Base-by-base conservation (phyloP, 352 stramenopile genomes). In the Phytophthora quininea region DNA sequence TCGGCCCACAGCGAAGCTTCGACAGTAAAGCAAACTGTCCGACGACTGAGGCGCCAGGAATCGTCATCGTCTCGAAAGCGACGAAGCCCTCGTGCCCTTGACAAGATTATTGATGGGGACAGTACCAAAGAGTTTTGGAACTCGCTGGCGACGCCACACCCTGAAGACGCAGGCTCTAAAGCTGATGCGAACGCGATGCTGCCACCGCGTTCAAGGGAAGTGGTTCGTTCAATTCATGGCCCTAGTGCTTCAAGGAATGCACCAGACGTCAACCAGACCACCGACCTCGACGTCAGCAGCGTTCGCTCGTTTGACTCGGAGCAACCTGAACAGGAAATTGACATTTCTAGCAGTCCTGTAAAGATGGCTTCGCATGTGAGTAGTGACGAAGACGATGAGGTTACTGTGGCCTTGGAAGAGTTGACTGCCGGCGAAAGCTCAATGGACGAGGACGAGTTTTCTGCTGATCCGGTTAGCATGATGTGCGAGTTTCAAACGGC, bases 321-420 rank as follows among this genome's bases (percentile, higher is more conserved):
- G 4, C 75, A 86, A 37, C 78, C 78, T 1, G 78, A 86, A 43
- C 78, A 74, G 46, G 78, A 86, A 62, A 71, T 82, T 14, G 75
- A 84, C 40, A 59, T 62, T 54, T 57, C 69, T 24, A 54, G 45
- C 35, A 48, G 29, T 2, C 67, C 47, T 33, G 30, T 65, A 15
- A 67, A 69, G 62, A 24, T 24, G 10, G 45, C 5, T 58, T 43
- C 45, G 38, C 11, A 5, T 29, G 40, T 58, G 4, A 71, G 46
- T 38, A 57, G 56, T 38, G 54, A 62, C 29, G 64, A 74, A 48
- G 66, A 75, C 24, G 61, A 69, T 27, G 57, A 7, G 24, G 40
- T 29, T 49, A 42, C 15, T 30, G 35, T 27, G 14, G 32, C 50
- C 10, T 49, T 49, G 50, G 58, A 71, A 45, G 58, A 54, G 4